A percentile compares a stretch with the other conserved stretches of the same genome.
These are phyloP conservation scores for Russula compacta DNA, from an alignment of 768 basidiomycete genomes.

Conservation along the genomic window DNA sequence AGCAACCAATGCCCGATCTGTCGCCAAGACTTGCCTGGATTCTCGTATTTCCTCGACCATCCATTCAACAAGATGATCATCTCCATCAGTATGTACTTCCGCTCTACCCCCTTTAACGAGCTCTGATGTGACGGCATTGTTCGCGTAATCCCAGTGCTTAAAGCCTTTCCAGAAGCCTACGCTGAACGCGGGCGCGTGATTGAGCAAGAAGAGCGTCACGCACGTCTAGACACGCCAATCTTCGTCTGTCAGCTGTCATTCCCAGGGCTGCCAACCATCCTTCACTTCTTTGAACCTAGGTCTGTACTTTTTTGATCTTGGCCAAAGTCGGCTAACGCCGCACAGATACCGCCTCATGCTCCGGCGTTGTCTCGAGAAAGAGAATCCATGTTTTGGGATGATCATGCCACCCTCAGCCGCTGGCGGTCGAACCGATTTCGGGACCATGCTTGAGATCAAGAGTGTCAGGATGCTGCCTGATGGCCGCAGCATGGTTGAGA, in stretches of 20 bases:
- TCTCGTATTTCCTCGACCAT: constrained; percentile 73
- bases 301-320: constrained; percentile 21
- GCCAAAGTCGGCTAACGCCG: neutral
- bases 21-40: constrained; percentile 65
- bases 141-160: constrained; percentile 39
- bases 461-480: constrained; percentile 82
- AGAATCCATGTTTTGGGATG: constrained; percentile 85
- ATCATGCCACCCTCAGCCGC: constrained; percentile 57
- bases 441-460: constrained; percentile 88
- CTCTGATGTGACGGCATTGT: neutral
- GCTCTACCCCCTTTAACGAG: neutral
- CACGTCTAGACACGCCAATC: constrained; percentile 79
- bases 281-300: constrained; percentile 93
- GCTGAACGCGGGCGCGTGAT: constrained; percentile 55
- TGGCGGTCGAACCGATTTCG: constrained; percentile 46
- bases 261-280: constrained; percentile 79
- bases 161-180: constrained; percentile 59
- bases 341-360: constrained; percentile 88
- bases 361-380: constrained; percentile 79
- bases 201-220: constrained; percentile 67
- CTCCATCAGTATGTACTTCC: constrained; percentile 46
- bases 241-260: constrained; percentile 87
- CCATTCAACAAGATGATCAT: constrained; percentile 62
- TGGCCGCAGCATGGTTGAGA: constrained; percentile 80
- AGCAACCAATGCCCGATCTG: constrained; percentile 77